These are phyloP conservation scores for Aspergillus hortae DNA, from an alignment of 2,329 filamentous ascomycete genomes.

Conservation along the genomic window DNA sequence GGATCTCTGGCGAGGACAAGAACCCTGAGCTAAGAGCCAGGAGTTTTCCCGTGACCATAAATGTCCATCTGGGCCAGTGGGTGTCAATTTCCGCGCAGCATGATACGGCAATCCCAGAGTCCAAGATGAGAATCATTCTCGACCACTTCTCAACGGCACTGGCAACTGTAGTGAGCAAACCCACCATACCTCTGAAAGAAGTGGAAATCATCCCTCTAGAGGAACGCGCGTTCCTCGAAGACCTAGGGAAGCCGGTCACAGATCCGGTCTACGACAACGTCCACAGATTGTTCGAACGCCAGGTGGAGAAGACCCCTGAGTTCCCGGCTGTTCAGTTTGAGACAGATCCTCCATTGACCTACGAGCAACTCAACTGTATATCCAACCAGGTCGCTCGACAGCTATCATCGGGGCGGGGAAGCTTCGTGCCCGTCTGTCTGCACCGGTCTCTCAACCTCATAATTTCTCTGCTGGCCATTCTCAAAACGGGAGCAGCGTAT, in stretches of 20 bases:
- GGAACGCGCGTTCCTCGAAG: background rate
- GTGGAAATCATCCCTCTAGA: background rate
- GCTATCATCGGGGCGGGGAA: background rate
- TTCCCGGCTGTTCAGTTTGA: conserved; percentile 8
- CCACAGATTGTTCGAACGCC: conserved; percentile 5
- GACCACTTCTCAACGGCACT: background rate
- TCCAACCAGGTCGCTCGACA: conserved; percentile 6
- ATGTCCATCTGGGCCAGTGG: background rate
- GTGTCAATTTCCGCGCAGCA: background rate
- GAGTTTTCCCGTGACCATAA: background rate
- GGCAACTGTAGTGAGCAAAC: background rate
- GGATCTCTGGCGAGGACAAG: background rate
- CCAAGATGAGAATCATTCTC: background rate
- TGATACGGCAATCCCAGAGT: background rate
- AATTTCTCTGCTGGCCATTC: conserved; percentile 11
- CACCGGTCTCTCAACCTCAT: conserved; percentile 6
- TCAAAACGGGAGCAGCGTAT: conserved; percentile 14
- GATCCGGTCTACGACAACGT: background rate
- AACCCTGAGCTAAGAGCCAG: background rate
- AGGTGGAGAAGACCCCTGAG: conserved; percentile 3
- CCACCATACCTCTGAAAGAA: background rate
- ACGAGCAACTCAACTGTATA: conserved; percentile 4
- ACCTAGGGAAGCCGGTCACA: background rate
- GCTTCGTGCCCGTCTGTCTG: conserved; percentile 8
- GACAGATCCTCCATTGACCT: conserved; percentile 6